Evolutionary conservation across 164 flowering plant species (phyloP).

Genomic region (Euptelea pleiosperma): DNA sequence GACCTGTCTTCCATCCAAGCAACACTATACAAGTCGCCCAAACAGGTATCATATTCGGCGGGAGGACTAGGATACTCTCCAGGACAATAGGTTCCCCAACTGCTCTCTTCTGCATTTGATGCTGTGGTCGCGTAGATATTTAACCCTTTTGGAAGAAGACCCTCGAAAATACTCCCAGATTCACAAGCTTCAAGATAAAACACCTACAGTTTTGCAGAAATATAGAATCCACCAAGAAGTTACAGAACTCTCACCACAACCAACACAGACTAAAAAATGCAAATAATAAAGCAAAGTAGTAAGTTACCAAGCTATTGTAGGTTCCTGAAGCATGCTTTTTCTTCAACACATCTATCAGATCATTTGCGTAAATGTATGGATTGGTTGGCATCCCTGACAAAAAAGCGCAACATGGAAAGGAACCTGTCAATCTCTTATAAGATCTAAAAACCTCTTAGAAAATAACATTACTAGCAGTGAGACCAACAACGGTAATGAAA

Average conservation of each 20-base stretch:
- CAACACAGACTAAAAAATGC: not conserved
- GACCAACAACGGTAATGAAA: too few relatives aligned
- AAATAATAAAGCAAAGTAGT: not conserved
- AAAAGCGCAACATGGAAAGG: not conserved
- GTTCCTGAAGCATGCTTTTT: constrained; percentile 53
- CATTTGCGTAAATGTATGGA: constrained; percentile 52
- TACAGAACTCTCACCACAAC: not conserved
- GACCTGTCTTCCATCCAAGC: constrained; percentile 98
- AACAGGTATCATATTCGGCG: constrained; percentile 76
- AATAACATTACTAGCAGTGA: not conserved
- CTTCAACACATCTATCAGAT: constrained; percentile 39
- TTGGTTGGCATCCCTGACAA: constrained; percentile 53
- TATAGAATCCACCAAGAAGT: not conserved
- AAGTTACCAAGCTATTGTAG: constrained; percentile 55
- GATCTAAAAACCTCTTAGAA: not conserved
- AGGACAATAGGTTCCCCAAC: constrained; percentile 93
- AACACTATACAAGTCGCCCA: constrained; percentile 89
- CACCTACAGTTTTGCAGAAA: constrained; percentile 37
- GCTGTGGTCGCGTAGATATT: constrained; percentile 93
- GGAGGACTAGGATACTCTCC: constrained; percentile 67
- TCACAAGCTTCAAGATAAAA: constrained; percentile 96
- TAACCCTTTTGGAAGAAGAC: constrained; percentile 70
- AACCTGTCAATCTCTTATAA: not conserved
- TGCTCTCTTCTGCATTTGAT: constrained; percentile 79
- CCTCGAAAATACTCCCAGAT: constrained; percentile 94